Conservation (phyloP, 495 filamentous ascomycete species). For the Penicillium roqueforti region DNA sequence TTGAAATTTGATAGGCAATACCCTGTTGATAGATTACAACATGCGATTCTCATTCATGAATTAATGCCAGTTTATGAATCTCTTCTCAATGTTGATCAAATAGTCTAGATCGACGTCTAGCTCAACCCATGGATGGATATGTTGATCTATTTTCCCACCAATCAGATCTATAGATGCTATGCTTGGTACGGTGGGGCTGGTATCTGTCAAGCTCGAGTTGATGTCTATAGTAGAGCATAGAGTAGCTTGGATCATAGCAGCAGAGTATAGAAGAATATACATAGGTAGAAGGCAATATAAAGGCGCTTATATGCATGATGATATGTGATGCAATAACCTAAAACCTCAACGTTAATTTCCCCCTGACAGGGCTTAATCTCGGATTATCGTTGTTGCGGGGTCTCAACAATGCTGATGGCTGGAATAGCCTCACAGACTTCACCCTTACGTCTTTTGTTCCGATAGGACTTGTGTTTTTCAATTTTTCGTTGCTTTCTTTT, state of each 20-base stretch:
- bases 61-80: constrained; percentile 1
- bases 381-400: constrained; percentile 17
- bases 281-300: not conserved
- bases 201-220: not conserved
- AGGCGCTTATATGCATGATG: not conserved
- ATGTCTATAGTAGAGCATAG: not conserved
- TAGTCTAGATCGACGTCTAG: not conserved
- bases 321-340: constrained; percentile 22
- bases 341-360: constrained; percentile 2
- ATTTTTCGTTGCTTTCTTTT: not conserved
- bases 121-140: not conserved
- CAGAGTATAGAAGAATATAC: too few species aligned
- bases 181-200: not conserved
- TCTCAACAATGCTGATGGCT: constrained; percentile 19
- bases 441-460: constrained; percentile 17
- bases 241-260: too few species aligned
- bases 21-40: constrained; percentile 23
- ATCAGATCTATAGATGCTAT: not conserved
- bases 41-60: not conserved
- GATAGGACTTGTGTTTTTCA: constrained; percentile 16
- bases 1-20: constrained; percentile 19
- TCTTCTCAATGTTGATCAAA: not conserved
- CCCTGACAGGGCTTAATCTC: constrained; percentile 14
- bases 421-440: constrained; percentile 8
- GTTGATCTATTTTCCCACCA: not conserved